Base-by-base conservation (phyloP, 257 asterid species). In the Lantana camara region DNA sequence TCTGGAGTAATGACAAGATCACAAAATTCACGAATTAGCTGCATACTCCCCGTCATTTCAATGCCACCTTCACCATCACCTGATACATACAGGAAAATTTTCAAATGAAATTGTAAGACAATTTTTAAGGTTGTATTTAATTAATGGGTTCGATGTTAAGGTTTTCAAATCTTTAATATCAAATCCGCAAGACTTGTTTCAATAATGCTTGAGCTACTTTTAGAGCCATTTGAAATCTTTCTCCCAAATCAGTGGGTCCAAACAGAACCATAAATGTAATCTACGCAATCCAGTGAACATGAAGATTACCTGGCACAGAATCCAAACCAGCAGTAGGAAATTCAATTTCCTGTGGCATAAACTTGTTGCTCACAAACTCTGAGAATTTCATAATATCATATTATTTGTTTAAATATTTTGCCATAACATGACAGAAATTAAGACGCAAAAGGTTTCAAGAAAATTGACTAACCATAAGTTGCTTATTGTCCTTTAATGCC, bases 31-130 rank as follows among this genome's bases (percentile, higher is more conserved):
- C 95, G 96, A 27, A 92, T 85, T 44, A 87, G 77, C 65, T 78
- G 85, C 84, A 92, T 75, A 73, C 98, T 92, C 45, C 83, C 96
- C 3, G 95, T 92, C 98, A 92, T 92, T 80, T 92, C 98, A 59
- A 71, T 80, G 30, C 97, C 93, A 4, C 98, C 97, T 76, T 92
- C 98, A 56, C 95, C 97, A 5, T 92, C 98, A 60, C 97, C 98
- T 89, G 82, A 59, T 14, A 63, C 63, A 58, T 50, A 48, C 35
- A 47, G 52, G 13, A 62, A 30, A 24, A 51, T 19, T 20, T 23
- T 9, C 9, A 22, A 24, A 32, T 22, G 19, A 32, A 5, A 47
- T 19, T 5, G 23, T 16, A 22, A 61, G 47, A 57, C 20, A 38
- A n/a, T 0, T 41, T 64, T 40, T 24, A 9, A 4, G n/a, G 50